Evolutionary conservation across 495 filamentous ascomycete genomes (phyloP).

Genomic region (Daldinia childiae): DNA sequence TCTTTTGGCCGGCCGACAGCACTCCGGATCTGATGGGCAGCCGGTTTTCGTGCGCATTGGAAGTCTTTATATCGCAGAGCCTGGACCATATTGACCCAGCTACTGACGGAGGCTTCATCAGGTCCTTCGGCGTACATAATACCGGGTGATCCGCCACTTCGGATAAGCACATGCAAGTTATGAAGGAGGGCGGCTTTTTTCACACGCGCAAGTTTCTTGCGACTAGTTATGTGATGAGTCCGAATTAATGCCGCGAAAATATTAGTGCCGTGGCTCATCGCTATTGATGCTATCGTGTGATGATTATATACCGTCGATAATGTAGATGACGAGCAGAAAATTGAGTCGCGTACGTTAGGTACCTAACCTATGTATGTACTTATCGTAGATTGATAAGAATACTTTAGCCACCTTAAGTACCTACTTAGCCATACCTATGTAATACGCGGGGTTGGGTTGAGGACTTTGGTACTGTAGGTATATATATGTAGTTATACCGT

Average conservation of each 20-base stretch:
- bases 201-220: constrained; percentile 75
- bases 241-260: constrained; percentile 72
- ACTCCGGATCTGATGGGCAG: constrained; percentile 5
- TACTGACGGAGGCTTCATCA: constrained; percentile 51
- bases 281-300: not conserved
- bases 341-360: too few species aligned
- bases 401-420: too few species aligned
- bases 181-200: constrained; percentile 68
- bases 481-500: too few species aligned
- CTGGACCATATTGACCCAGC: constrained; percentile 44
- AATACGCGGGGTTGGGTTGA: too few species aligned
- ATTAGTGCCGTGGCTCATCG: constrained; percentile 18
- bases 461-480: too few species aligned
- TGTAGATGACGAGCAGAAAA: too few species aligned
- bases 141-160: constrained; percentile 72
- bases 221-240: constrained; percentile 84
- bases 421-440: too few species aligned
- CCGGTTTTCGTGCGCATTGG: constrained; percentile 40
- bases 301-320: too few species aligned
- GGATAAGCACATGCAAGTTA: constrained; percentile 68
- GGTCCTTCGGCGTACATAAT: constrained; percentile 80
- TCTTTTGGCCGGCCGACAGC: not conserved
- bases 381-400: too few species aligned
- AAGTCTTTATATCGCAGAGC: constrained; percentile 47
- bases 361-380: too few species aligned